Conservation (phyloP, 2,329 filamentous ascomycete species). For the Aaosphaeria pasadenensis region DNA sequence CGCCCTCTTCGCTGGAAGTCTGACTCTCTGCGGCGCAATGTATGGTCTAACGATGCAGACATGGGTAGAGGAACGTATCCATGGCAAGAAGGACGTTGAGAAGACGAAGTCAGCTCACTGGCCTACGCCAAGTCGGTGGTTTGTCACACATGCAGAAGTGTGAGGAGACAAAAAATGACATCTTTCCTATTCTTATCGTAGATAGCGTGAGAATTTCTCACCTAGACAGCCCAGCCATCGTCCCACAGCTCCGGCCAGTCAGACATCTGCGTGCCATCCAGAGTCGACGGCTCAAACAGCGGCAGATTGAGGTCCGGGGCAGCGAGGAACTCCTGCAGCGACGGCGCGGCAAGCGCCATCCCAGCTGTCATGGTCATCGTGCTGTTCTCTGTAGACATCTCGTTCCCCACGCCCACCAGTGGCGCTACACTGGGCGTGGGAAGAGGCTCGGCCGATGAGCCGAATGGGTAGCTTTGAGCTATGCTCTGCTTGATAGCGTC, state of each 20-base stretch:
- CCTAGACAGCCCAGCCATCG: neutral
- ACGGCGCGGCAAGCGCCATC: neutral
- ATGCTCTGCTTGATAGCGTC: neutral
- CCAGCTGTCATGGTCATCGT: neutral
- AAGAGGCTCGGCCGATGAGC: neutral
- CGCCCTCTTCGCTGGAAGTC: conserved; percentile 7
- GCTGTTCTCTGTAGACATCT: neutral
- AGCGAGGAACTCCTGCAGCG: neutral
- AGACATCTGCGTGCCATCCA: neutral
- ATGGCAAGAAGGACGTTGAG: neutral
- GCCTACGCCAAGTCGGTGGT: too few species aligned
- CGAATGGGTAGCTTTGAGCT: neutral
- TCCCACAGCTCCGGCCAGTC: neutral
- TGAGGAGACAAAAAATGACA: too few species aligned
- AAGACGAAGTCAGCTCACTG: too few species aligned
- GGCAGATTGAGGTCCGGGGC: neutral
- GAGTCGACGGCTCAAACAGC: neutral
- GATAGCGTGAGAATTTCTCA: too few species aligned
- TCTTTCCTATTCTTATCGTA: too few species aligned
- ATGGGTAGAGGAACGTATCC: conserved; percentile 6
- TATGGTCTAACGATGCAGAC: conserved; percentile 11
- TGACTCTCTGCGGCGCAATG: conserved; percentile 9
- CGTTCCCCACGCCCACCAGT: neutral
- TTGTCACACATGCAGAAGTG: too few species aligned
- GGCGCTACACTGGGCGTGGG: neutral